Evolutionary conservation across 1,139 yeast species (phyloP).

Genomic region (Pneumocystis murina): DNA sequence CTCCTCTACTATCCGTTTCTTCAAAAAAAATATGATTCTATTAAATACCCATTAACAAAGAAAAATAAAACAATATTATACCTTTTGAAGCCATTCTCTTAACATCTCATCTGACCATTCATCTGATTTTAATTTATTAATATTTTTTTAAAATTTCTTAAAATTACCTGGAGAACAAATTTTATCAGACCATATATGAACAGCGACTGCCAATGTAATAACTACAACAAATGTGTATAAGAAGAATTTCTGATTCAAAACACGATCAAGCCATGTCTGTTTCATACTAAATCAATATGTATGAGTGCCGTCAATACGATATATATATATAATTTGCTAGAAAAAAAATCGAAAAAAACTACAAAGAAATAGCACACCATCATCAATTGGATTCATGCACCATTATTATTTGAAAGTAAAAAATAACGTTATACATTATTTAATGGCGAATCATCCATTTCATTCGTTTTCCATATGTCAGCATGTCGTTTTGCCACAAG

Average conservation of each 20-base stretch:
- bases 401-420: too few relatives aligned
- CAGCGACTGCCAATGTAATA: not conserved
- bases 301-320: too few relatives aligned
- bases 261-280: not conserved
- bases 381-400: too few relatives aligned
- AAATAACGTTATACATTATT: not conserved
- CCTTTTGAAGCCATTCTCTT: not conserved
- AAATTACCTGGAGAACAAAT: not conserved
- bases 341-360: not conserved
- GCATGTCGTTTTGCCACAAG: conserved; percentile 50
- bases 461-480: conserved; percentile 10
- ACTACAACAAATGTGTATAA: not conserved
- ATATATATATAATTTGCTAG: not conserved
- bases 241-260: not conserved
- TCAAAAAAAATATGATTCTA: not conserved
- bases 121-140: not conserved
- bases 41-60: not conserved
- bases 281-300: not conserved
- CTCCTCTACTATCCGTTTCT: not conserved
- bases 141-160: not conserved
- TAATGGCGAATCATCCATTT: not conserved
- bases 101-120: not conserved
- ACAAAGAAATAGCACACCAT: not conserved
- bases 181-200: not conserved
- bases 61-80: not conserved